A percentile compares a stretch with the other conserved stretches of the same genome.
Conservation (phyloP, 441 rosid genomes). For the Euphorbia corollata region DNA sequence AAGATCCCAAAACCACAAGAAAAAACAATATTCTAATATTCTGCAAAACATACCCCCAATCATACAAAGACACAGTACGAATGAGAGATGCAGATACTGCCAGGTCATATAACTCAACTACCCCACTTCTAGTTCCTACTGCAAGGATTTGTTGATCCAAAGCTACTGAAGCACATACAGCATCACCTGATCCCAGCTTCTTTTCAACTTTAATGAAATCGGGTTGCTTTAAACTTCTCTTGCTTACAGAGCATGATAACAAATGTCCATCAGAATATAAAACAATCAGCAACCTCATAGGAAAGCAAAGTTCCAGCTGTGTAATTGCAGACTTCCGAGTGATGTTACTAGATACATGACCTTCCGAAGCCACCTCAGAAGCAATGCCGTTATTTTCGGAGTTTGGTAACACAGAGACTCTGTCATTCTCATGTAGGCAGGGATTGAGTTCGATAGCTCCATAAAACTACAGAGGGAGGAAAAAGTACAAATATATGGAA, state of each 20-base stretch:
- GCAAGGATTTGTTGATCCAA: conserved; percentile 92
- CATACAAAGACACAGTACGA: conserved; percentile 77
- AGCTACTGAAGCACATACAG: conserved; percentile 75
- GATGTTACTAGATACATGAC: conserved; percentile 25
- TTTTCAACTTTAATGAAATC: conserved; percentile 70
- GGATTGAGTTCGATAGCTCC: conserved; percentile 65
- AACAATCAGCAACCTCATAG: conserved; percentile 64
- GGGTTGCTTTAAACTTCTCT: conserved; percentile 69
- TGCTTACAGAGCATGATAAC: conserved; percentile 69
- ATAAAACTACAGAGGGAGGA: conserved; percentile 48
- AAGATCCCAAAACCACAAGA: conserved; percentile 13
- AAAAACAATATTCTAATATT: conserved; percentile 16
- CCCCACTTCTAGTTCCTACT: conserved; percentile 88
- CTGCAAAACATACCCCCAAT: conserved; percentile 76
- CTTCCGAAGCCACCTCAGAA: conserved; percentile 38
- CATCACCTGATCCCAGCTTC: conserved; percentile 66
- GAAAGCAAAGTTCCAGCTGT: conserved; percentile 68
- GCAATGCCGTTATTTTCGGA: conserved; percentile 48
- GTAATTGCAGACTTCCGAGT: conserved; percentile 43
- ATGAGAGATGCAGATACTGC: conserved; percentile 61
- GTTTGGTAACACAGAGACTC: conserved; percentile 30
- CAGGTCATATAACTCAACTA: conserved; percentile 78
- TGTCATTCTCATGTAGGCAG: conserved; percentile 27
- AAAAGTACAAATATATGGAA: conserved; percentile 9
- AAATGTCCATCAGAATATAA: conserved; percentile 69